A percentile compares a stretch with the other conserved stretches of the same genome.
Evolutionary conservation across 192 early-diverging fungal species (phyloP).

Genomic region (Podila minutissima): DNA sequence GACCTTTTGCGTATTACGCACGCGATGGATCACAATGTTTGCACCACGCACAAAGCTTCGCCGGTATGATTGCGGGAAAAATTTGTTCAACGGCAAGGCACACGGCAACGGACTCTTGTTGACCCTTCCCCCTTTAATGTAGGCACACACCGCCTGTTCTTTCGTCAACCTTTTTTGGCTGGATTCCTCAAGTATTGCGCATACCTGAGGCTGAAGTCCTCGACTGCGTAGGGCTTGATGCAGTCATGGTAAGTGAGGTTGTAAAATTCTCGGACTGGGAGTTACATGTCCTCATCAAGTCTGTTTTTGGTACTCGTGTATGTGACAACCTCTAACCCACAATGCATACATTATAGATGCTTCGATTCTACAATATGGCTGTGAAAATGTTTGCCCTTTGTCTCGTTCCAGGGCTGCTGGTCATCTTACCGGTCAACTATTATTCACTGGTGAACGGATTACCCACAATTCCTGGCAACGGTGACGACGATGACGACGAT

Average conservation of each 20-base stretch:
- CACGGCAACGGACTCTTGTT: neutral
- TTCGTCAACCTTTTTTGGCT: slow-evolving; percentile 60
- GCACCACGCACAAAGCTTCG: slow-evolving; percentile 51
- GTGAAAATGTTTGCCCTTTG: slow-evolving; percentile 59
- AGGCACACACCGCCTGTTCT: slow-evolving; percentile 59
- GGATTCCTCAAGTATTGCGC: slow-evolving; percentile 59
- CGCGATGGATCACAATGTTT: slow-evolving; percentile 52
- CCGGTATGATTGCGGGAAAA: slow-evolving; percentile 15
- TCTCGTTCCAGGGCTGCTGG: slow-evolving; percentile 55
- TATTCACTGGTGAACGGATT: slow-evolving; percentile 8
- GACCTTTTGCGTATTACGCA: slow-evolving; percentile 47
- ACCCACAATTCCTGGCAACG: slow-evolving; percentile 2
- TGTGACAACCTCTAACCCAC: neutral
- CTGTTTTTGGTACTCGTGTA: neutral
- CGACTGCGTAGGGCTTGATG: slow-evolving; percentile 64
- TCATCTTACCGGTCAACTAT: slow-evolving; percentile 58
- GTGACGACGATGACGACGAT: slow-evolving; percentile 1
- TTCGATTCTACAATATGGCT: slow-evolving; percentile 61
- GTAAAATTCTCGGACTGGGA: neutral
- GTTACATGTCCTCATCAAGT: too few relatives aligned
- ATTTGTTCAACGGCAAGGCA: neutral
- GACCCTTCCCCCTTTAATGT: neutral
- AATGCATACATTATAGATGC: slow-evolving; percentile 48
- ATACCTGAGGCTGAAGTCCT: slow-evolving; percentile 57
- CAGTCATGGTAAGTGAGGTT: slow-evolving; percentile 57